These are phyloP conservation scores for Pyrus communis DNA, from an alignment of 306 rosid species.

Conservation along the genomic window DNA sequence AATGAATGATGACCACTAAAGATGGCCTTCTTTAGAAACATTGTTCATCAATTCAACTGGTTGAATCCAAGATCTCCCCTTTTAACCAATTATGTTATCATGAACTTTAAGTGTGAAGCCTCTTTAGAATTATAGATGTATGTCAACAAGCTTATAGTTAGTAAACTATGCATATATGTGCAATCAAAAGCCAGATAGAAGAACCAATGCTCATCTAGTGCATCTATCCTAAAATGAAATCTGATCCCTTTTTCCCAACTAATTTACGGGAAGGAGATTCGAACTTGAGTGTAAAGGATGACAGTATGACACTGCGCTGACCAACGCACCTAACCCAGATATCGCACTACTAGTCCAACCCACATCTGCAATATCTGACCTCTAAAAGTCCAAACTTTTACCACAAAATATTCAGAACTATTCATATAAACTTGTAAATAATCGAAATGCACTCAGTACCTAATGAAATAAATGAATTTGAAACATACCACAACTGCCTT, in stretches of 20 bases:
- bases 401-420: background rate
- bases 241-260: background rate
- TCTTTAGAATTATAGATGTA: background rate
- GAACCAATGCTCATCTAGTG: background rate
- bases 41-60: background rate
- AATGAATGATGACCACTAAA: background rate
- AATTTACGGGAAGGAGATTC: background rate
- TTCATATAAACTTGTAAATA: background rate
- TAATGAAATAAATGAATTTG: background rate
- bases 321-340: too few relatives aligned
- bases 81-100: background rate
- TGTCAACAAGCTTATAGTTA: background rate
- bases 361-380: background rate
- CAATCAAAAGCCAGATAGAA: background rate
- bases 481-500: slow-evolving; percentile 55
- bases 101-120: background rate
- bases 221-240: background rate
- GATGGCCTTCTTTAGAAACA: background rate
- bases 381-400: background rate
- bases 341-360: too few relatives aligned
- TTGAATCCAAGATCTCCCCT: background rate
- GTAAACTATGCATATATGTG: background rate
- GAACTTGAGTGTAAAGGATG: too few relatives aligned
- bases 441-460: background rate
- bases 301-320: too few relatives aligned